Conservation (phyloP, 2,329 filamentous ascomycete species). For the Ophiostoma australiae region DNA sequence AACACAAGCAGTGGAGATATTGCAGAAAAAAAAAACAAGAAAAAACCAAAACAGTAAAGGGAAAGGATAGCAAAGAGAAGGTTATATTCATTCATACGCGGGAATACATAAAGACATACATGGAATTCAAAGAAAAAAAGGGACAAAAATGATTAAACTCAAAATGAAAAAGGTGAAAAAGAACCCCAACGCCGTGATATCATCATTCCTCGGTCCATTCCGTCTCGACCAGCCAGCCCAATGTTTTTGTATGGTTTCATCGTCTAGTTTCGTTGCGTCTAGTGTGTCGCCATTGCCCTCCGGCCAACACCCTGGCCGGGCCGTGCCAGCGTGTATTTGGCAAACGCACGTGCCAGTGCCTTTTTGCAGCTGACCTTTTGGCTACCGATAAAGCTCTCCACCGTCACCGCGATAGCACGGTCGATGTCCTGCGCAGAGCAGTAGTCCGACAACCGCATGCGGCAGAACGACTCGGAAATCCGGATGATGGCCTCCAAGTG, state of each 20-base stretch:
- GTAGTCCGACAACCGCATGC: conserved; percentile 97
- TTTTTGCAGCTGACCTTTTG: conserved; percentile 99
- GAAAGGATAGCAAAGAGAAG: background rate
- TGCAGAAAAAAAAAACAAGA: background rate
- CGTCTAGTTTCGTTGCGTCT: background rate
- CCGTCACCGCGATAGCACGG: conserved; percentile 91
- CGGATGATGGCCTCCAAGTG: conserved; percentile 97
- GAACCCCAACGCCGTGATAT: conserved; percentile 12
- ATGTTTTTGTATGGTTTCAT: conserved; percentile 1
- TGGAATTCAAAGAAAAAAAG: background rate
- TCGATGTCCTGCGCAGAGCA: conserved; percentile 88
- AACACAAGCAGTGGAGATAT: background rate
- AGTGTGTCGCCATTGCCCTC: conserved; percentile 25
- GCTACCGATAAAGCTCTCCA: conserved; percentile 91
- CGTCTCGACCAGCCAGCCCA: background rate
- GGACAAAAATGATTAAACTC: background rate
- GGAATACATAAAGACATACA: conserved; percentile 9
- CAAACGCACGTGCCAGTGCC: conserved; percentile 86
- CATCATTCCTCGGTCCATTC: conserved; percentile 1
- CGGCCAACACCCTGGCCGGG: conserved; percentile 38
- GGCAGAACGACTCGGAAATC: conserved; percentile 88
- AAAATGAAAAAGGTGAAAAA: conserved; percentile 13
- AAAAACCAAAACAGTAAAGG: background rate
- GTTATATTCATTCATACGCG: conserved; percentile 1
- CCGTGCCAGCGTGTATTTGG: conserved; percentile 73